A percentile compares a stretch with the other conserved stretches of the same genome.
phyloP scores from a whole-genome alignment of 2,329 filamentous ascomycete genomes.

The Trichophyton benhamiae region DNA sequence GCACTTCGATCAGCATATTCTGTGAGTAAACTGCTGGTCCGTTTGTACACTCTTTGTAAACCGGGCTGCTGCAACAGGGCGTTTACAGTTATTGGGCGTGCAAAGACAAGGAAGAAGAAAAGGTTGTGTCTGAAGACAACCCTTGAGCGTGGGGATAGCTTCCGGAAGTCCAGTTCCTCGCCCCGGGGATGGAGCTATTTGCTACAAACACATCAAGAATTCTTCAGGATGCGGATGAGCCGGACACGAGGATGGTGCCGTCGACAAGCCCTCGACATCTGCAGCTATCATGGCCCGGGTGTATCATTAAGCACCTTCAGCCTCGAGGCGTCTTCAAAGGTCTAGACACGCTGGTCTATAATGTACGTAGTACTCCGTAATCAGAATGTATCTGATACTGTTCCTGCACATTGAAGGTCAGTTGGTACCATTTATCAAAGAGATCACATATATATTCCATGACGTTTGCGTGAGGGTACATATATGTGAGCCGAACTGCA shows the following conservation, averaged over 20 bases:
- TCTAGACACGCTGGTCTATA: background rate
- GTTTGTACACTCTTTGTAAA: constrained; percentile 3
- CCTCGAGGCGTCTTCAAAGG: background rate
- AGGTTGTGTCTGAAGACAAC: background rate
- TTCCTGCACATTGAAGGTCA: background rate
- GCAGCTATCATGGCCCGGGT: background rate
- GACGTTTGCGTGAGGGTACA: background rate
- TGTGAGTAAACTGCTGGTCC: background rate
- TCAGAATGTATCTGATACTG: background rate
- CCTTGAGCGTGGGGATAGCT: background rate
- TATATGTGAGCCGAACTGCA: background rate
- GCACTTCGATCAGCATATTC: background rate
- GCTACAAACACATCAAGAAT: background rate
- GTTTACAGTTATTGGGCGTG: background rate
- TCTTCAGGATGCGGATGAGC: background rate
- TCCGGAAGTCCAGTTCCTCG: background rate
- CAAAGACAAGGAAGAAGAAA: background rate
- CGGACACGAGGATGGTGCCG: background rate
- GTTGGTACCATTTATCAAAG: background rate
- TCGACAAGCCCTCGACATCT: background rate
- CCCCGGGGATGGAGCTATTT: background rate
- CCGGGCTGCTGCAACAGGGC: constrained; percentile 1
- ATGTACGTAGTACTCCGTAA: background rate
- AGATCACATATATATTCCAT: background rate
- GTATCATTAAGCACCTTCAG: background rate